Evolutionary conservation across 208 protist genomes (phyloP), one percentile per base, ranked within the genome.

Genomic region (Leishmania mexicana): DNA sequence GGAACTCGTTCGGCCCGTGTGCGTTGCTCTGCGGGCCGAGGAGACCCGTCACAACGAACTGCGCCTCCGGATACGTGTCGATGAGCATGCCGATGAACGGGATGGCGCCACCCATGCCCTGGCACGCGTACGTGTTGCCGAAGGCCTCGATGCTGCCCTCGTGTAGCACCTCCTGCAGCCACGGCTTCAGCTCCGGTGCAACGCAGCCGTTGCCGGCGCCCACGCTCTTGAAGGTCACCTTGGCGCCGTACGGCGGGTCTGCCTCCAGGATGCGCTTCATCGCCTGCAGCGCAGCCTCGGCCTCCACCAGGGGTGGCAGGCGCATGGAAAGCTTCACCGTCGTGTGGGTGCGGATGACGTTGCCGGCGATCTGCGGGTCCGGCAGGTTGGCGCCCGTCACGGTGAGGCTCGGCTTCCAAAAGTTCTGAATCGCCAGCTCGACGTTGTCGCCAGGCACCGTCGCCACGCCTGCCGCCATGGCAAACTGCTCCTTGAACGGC

Each of bases 1-100:
- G 82, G 81, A 98, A 99, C 86, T 99, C 98, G 83, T 99, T 98
- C 31, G 97, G 97, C 40, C 98, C 98, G 81, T 99, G 98, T 28
- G 96, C 96, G 83, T 98, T 98, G 80, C 89, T 96, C 78, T 91
- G 80, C 64, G 97, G 97, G 49, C 96, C 97, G 3, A 99, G 85
- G 1, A 99, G 81, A 76, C 98, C 98, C 0, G 98, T 98, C 38
- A 99, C 94, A 7, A 98, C 76, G 79, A 99, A 99, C 90, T 99
- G 95, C 38, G 98, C 96, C 35, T 91, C 67, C n/a, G 97, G 97
- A 91, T 96, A 99, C 58, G 78, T 88, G 15, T 96, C 65, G 65
- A 95, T 81, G 0, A 99, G 92, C 90, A 98, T 97, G 40, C 88
- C 93, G 79, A 99, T 99, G 74, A 99, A 98, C 19, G 98, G 98